Base-by-base conservation (phyloP, 768 basidiomycete genomes). In the Leccinellum rugosiceps region DNA sequence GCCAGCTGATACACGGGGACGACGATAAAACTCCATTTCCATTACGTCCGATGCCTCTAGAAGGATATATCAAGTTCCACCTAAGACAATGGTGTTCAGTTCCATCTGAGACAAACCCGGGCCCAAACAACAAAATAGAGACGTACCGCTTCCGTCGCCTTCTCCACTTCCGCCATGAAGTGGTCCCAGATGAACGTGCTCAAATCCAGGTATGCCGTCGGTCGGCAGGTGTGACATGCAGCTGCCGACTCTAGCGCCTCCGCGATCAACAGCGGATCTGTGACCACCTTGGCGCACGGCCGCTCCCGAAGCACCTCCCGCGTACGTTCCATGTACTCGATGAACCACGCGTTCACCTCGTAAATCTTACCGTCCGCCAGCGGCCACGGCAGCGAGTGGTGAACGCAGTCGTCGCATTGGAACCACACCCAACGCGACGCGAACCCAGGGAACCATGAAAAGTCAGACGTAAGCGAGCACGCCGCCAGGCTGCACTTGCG, bases 361-460 rank as follows among this genome's bases (percentile, higher is more conserved):
- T 72, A 74, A 23, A 72, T 72, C 62, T 72, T 72, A 19, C 71
- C 72, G 21, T 72, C 71, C 45, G 70, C 63, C 38, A 72, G 65
- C 26, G 71, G 71, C 71, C 72, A 72, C 30, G 71, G 72, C 25
- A 72, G 61, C 21, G 62, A 52, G 55, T 72, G 71, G 54, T 73
- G 71, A 30, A 74, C 53, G n/a, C 71, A 72, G 34, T 72, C 71
- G 10, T 76, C 75, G 14, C 72, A 75, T 57, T 76, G 74, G 67
- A 75, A 75, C 67, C 71, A 75, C 45, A 73, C 66, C 66, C 69
- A 76, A 30, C 75, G 74, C 46, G 71, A 72, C 5, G 71, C 71
- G 21, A 74, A 72, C 14, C 60, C 65, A 1, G 67, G 75, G 60
- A 74, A 74, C 73, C 72, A 74, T 53, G 72, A 68, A 54, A 73